These are phyloP conservation scores for Phyllachora maydis DNA, from an alignment of 2,329 filamentous ascomycete species.

Conservation along the genomic window DNA sequence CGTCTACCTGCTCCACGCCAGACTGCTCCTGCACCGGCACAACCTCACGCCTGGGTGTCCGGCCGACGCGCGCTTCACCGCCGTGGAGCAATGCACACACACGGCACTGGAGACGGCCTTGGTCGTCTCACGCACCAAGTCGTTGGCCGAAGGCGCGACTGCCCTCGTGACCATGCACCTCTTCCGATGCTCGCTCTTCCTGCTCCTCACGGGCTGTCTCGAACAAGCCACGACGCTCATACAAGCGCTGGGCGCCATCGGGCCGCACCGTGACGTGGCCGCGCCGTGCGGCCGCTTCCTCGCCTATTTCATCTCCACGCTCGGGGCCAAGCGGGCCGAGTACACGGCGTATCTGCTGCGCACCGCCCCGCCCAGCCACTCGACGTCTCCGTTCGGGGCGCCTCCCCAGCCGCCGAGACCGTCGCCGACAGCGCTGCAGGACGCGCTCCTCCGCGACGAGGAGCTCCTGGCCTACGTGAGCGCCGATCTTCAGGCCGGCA, in stretches of 20 bases:
- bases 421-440: slow-evolving; percentile 6
- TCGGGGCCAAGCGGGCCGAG: slow-evolving; percentile 35
- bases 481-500: slow-evolving; percentile 66
- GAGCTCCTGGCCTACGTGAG: slow-evolving; percentile 76
- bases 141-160: slow-evolving; percentile 46
- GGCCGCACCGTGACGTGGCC: slow-evolving; percentile 51
- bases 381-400: slow-evolving; percentile 3
- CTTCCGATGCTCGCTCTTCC: slow-evolving; percentile 68
- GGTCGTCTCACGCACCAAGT: slow-evolving; percentile 46
- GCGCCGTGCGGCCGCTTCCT: slow-evolving; percentile 63
- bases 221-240: slow-evolving; percentile 54
- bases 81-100: slow-evolving; percentile 56
- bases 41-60: slow-evolving; percentile 61
- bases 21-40: slow-evolving; percentile 73
- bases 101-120: slow-evolving; percentile 62
- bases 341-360: slow-evolving; percentile 16
- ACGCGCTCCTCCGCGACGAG: slow-evolving; percentile 42
- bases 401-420: slow-evolving; percentile 7
- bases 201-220: slow-evolving; percentile 56
- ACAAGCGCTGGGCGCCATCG: slow-evolving; percentile 49
- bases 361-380: slow-evolving; percentile 7
- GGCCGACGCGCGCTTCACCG: slow-evolving; percentile 41
- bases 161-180: slow-evolving; percentile 64
- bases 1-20: slow-evolving; percentile 59
- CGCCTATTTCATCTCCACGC: slow-evolving; percentile 53